Conservation (phyloP, 805 yeast genomes). For the Monosporozyma unispora region DNA sequence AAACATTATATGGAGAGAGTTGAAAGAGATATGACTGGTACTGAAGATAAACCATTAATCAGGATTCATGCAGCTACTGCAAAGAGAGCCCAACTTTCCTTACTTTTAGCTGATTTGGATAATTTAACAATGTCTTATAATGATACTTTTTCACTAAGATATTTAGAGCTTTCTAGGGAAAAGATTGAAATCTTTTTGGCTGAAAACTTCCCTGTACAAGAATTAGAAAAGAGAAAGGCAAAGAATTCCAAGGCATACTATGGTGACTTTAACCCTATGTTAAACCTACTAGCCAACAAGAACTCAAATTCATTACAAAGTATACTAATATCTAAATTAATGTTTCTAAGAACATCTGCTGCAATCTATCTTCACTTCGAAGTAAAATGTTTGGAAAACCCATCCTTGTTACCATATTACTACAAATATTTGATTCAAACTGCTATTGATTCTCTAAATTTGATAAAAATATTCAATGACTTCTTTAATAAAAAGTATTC, state of each 20-base stretch:
- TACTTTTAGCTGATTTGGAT: conserved; percentile 22
- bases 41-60: conserved; percentile 7
- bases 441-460: conserved; percentile 12
- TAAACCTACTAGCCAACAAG: conserved; percentile 6
- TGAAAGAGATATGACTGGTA: conserved; percentile 12
- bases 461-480: conserved; percentile 17
- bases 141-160: conserved; percentile 14
- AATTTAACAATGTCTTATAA: conserved; percentile 19
- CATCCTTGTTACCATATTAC: conserved; percentile 15
- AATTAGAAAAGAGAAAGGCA: conserved; percentile 3
- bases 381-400: conserved; percentile 8
- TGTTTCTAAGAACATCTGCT: conserved; percentile 22
- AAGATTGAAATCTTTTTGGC: conserved; percentile 18
- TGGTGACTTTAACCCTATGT: not conserved
- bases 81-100: conserved; percentile 19
- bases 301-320: conserved; percentile 20
- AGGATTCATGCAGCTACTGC: conserved; percentile 18
- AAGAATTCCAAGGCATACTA: not conserved
- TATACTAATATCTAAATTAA: conserved; percentile 18
- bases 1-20: conserved; percentile 17
- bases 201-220: conserved; percentile 12
- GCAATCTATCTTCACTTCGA: conserved; percentile 27
- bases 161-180: conserved; percentile 15
- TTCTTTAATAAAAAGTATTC: conserved; percentile 18
- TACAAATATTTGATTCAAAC: conserved; percentile 16